Percentiles rank a stretch among this genome's conserved stretches.
Evolutionary conservation across 352 stramenopile genomes (phyloP).

Genomic region (Paralagenidium karlingii): DNA sequence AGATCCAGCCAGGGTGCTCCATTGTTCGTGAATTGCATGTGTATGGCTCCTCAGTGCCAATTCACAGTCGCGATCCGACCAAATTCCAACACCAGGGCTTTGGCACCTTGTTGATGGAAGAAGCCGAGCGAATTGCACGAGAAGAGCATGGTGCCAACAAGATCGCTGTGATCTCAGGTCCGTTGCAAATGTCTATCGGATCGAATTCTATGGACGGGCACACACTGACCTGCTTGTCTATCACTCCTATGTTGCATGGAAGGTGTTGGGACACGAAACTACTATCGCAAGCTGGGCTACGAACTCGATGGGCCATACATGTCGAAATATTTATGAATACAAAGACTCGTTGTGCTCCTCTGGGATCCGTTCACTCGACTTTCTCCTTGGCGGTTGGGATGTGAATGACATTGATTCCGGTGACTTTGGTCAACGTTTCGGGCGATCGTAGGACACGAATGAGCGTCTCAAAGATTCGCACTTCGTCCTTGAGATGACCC

Average conservation of each 20-base stretch:
- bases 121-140: slow-evolving; percentile 91
- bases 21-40: slow-evolving; percentile 91
- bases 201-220: too few relatives aligned
- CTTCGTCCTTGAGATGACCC: slow-evolving; percentile 79
- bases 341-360: too few relatives aligned
- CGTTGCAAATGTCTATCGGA: too few relatives aligned
- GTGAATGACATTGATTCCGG: slow-evolving; percentile 75
- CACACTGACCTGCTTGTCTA: background rate
- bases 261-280: slow-evolving; percentile 93
- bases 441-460: slow-evolving; percentile 73
- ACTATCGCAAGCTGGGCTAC: slow-evolving; percentile 97
- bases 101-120: slow-evolving; percentile 94
- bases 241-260: slow-evolving; percentile 6
- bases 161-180: slow-evolving; percentile 90
- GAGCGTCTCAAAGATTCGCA: slow-evolving; percentile 80
- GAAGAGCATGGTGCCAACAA: slow-evolving; percentile 93
- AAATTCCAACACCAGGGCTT: slow-evolving; percentile 97
- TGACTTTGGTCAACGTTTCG: slow-evolving; percentile 77
- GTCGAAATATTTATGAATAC: slow-evolving; percentile 88
- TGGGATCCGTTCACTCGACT: slow-evolving; percentile 24
- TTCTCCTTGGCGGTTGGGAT: slow-evolving; percentile 79
- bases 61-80: slow-evolving; percentile 89
- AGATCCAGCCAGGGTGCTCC: slow-evolving; percentile 45
- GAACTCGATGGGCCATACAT: slow-evolving; percentile 95
- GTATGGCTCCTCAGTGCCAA: slow-evolving; percentile 93